Base-by-base conservation (phyloP, 2,329 filamentous ascomycete species). In the Nectriaceae sp. region DNA sequence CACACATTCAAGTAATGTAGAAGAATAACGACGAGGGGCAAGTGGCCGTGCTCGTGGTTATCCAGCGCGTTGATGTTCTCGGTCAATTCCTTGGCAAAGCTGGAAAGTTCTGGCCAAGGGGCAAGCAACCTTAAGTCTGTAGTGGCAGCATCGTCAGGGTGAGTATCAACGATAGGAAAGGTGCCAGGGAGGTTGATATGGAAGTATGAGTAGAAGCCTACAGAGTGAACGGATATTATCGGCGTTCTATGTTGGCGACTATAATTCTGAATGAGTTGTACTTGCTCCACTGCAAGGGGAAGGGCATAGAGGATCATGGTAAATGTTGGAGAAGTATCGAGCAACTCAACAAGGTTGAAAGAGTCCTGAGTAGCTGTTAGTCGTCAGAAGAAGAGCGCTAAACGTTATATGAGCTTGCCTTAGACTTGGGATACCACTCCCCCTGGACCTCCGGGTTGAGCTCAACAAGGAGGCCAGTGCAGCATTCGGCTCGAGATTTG, bases 141-240 rank as follows among this genome's bases (percentile, higher is more conserved):
- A 1, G 84, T 94, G 6, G 90, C 85, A 33, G 90, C 89, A 35
- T 90, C 84, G 54, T 96, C 91, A 1, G 94, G 94, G 64, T 99
- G 94, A 38, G 94, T 97, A 66, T 99, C 93, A 54, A 99, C 89
- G 48, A 99, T 88, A 4, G 93, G 91, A 61, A 95, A 96, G 21
- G 85, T 83, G n/a, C 83, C 76, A 10, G 89, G 87, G 21, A 96
- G 75, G 57, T 82, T 77, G 21, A 95, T 77, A n/a, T 85, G 88
- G 67, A 97, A 96, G 57, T 89, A 89, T 2, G 90, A 89, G 70
- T 94, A 96, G 73, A 96, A 97, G 21, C 94, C 94, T 35, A 88
- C 80, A n/a, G 88, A 96, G 66, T 96, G 90, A 38, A 94, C 80
- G 55, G 91, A 85, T 49, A 97, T 80, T 13, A 92, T 73, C 1